Evolutionary conservation across 768 basidiomycete species (phyloP), one percentile per base, ranked within the genome.

Genomic region (Collybia sordida): DNA sequence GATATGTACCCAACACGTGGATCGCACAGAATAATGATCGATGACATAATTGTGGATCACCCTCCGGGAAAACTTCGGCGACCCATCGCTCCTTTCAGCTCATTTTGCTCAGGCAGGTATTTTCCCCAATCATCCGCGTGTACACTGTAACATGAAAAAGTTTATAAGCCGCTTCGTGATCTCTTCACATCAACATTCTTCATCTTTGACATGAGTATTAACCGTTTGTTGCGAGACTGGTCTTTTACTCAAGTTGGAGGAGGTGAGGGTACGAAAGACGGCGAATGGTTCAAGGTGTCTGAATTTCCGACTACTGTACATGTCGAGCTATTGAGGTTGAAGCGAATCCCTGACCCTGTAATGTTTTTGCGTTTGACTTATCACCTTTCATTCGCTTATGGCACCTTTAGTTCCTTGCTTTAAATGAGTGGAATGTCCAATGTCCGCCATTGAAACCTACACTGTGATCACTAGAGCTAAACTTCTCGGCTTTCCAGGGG

Each of bases 361-460:
- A 31, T 53, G 21, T 28, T 19, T 38, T 41, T 46, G 14, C 15
- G 48, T 27, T 42, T 21, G n/a, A 12, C 22, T 15, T 31, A 4
- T n/a, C n/a, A n/a, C n/a, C n/a, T n/a, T 14, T 47, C 14, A 8
- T 23, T 12, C 18, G 12, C 24, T 38, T 19, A 27, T 25, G 15
- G 22, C 15, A 22, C 44, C 14, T 54, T 21, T 18, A 91, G 88
- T 87, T 88, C 54, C 57, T 89, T 38, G 90, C 86, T 9, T 70
- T 93, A 51, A 77, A 88, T 53, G 94, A 96, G 64, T 92, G 88
- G 85, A 88, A 93, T 58, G 86, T 93, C 12, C 94, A 96, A 71
- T 95, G 93, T 92, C 54, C 58, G 82, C 38, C 35, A 7, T 34
- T 15, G 34, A 19, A 45, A 18, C 23, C 36, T 31, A 22, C 25